These are phyloP conservation scores for Yamadazyma atmosphaerica DNA, from an alignment of 1,139 yeast species.

Conservation along the genomic window DNA sequence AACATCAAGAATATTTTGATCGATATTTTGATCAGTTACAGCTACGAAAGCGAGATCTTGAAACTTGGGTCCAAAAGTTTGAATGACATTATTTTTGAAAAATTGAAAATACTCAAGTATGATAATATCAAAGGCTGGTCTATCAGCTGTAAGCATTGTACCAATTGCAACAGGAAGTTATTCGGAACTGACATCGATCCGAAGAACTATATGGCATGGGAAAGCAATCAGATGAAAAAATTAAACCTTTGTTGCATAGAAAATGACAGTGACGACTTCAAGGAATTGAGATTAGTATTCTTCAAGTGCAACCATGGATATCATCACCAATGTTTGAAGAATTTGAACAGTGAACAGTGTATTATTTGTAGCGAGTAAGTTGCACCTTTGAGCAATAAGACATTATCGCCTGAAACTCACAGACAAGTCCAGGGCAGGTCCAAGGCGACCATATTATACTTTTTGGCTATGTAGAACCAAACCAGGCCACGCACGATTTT, in stretches of 20 bases:
- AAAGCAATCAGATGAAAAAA: constrained; percentile 26
- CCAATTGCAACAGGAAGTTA: constrained; percentile 65
- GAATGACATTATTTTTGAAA: constrained; percentile 52
- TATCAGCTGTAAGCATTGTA: constrained; percentile 55
- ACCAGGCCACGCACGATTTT: too few relatives aligned
- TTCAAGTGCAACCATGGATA: constrained; percentile 62
- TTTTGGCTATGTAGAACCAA: too few relatives aligned
- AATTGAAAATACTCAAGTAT: constrained; percentile 38
- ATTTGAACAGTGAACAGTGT: constrained; percentile 18
- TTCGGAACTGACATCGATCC: constrained; percentile 56
- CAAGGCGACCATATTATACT: too few relatives aligned
- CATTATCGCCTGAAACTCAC: too few relatives aligned
- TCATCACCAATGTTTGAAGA: constrained; percentile 58
- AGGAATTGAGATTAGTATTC: constrained; percentile 25
- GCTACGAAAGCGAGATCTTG: constrained; percentile 61
- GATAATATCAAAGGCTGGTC: constrained; percentile 61
- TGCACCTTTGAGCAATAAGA: neutral
- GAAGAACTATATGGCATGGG: constrained; percentile 50
- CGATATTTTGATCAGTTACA: constrained; percentile 64
- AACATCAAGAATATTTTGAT: constrained; percentile 62
- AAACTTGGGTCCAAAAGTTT: constrained; percentile 54
- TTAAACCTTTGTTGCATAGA: constrained; percentile 7
- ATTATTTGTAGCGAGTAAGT: constrained; percentile 7
- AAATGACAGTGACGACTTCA: constrained; percentile 9
- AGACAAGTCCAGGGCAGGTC: too few relatives aligned